phyloP scores from a whole-genome alignment of 2,329 filamentous ascomycete species.

The Penicillium sp. region DNA sequence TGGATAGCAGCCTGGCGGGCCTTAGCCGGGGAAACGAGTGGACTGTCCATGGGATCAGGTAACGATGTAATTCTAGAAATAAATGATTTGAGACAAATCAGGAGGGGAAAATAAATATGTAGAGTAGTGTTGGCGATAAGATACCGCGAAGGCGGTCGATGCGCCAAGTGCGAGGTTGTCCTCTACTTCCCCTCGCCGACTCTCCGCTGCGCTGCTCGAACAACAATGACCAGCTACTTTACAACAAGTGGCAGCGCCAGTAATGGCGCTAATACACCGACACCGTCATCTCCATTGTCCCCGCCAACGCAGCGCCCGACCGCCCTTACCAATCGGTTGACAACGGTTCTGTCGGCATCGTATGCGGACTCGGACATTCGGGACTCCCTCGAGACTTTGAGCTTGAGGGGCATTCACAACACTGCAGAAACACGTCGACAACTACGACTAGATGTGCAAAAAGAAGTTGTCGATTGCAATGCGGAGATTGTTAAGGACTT shows the following conservation, averaged over 20 bases:
- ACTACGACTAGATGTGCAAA: slow-evolving; percentile 79
- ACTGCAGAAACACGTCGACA: slow-evolving; percentile 75
- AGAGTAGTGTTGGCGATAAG: slow-evolving; percentile 20
- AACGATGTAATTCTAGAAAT: neutral
- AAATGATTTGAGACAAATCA: neutral
- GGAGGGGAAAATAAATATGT: neutral
- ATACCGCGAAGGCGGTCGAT: slow-evolving; percentile 26
- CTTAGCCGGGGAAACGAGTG: slow-evolving; percentile 62
- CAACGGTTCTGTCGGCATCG: slow-evolving; percentile 82
- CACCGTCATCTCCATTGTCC: slow-evolving; percentile 32
- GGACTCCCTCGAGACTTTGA: slow-evolving; percentile 76
- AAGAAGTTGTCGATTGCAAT: slow-evolving; percentile 90
- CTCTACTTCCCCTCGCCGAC: slow-evolving; percentile 23
- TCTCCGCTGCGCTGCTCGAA: slow-evolving; percentile 7
- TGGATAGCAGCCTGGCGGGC: slow-evolving; percentile 74
- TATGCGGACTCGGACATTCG: slow-evolving; percentile 91
- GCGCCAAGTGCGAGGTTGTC: slow-evolving; percentile 16
- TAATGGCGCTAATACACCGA: slow-evolving; percentile 28
- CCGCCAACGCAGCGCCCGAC: slow-evolving; percentile 48
- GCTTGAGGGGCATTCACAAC: slow-evolving; percentile 69
- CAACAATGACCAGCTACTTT: slow-evolving; percentile 40
- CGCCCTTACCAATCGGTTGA: slow-evolving; percentile 77
- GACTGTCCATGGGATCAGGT: slow-evolving; percentile 34
- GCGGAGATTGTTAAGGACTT: slow-evolving; percentile 86
- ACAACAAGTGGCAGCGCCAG: slow-evolving; percentile 26